Percentiles rank a stretch among this genome's conserved stretches.
These are phyloP conservation scores for Phaeomoniella chlamydospora DNA, from an alignment of 2,329 filamentous ascomycete genomes.

Conservation along the genomic window DNA sequence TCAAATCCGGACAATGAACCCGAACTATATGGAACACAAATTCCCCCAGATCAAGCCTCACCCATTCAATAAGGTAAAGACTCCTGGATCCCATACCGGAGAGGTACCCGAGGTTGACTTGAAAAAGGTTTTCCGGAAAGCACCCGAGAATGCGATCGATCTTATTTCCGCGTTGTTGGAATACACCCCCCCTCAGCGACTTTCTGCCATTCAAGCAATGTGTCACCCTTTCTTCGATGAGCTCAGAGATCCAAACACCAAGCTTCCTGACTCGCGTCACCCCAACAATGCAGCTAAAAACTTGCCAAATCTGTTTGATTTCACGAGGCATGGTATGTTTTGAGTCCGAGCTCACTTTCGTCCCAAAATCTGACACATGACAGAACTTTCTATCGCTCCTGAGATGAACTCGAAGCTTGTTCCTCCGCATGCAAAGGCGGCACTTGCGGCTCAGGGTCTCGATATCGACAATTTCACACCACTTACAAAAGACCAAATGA, in stretches of 20 bases:
- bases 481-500: conserved; percentile 88
- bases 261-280: conserved; percentile 87
- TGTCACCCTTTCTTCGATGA: conserved; percentile 98
- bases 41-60: conserved; percentile 99
- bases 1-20: conserved; percentile 99
- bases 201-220: conserved; percentile 91
- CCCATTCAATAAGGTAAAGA: conserved; percentile 75
- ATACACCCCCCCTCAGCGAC: conserved; percentile 91
- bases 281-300: conserved; percentile 66
- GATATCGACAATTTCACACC: conserved; percentile 92
- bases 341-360: conserved; percentile 3
- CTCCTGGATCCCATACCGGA: background rate
- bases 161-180: conserved; percentile 86
- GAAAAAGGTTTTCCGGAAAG: conserved; percentile 78
- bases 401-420: conserved; percentile 78
- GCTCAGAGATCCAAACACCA: conserved; percentile 77
- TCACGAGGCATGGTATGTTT: conserved; percentile 74
- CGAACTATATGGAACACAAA: conserved; percentile 99
- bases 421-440: conserved; percentile 63
- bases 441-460: conserved; percentile 61
- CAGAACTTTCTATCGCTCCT: conserved; percentile 92
- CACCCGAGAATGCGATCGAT: conserved; percentile 82
- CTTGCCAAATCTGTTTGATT: conserved; percentile 80
- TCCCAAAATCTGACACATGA: conserved; percentile 6
- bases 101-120: conserved; percentile 9